These are phyloP conservation scores for Nymphaea colorata DNA, from an alignment of 164 flowering plant species.

Conservation along the genomic window DNA sequence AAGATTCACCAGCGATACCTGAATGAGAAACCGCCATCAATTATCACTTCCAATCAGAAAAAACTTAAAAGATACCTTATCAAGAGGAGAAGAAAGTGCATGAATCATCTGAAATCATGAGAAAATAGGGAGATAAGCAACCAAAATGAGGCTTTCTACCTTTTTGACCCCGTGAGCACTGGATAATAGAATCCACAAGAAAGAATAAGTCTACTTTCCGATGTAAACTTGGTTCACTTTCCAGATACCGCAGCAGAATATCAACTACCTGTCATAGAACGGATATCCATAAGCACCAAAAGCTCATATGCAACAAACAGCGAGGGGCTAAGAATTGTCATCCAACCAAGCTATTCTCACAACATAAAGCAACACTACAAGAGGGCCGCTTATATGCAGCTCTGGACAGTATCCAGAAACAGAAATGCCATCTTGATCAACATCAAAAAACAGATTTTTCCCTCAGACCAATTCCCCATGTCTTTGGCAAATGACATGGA, in stretches of 20 bases:
- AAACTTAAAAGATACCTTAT: not conserved
- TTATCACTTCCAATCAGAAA: not conserved
- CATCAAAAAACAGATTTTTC: not conserved
- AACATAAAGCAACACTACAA: not conserved
- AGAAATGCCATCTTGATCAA: not conserved
- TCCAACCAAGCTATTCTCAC: not conserved
- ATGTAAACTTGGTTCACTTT: constrained; percentile 59
- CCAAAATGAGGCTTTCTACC: constrained; percentile 30
- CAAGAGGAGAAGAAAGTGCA: not conserved
- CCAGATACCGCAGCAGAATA: constrained; percentile 47
- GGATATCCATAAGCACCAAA: too few relatives aligned
- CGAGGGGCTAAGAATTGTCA: not conserved
- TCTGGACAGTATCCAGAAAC: not conserved
- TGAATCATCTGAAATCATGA: not conserved
- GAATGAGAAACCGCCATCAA: constrained; percentile 2
- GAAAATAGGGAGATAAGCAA: not conserved
- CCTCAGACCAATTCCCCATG: not conserved
- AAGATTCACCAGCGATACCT: constrained; percentile 67
- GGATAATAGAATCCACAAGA: constrained; percentile 89
- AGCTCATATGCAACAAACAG: not conserved
- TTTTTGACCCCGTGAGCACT: constrained; percentile 71
- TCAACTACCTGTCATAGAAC: constrained; percentile 55
- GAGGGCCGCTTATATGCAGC: not conserved
- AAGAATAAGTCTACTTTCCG: constrained; percentile 82
- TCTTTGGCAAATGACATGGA: too few relatives aligned